A percentile compares a stretch with the other conserved stretches of the same genome.
These are phyloP conservation scores for Candida glucosophila DNA, from an alignment of 1,139 yeast species.

Conservation along the genomic window DNA sequence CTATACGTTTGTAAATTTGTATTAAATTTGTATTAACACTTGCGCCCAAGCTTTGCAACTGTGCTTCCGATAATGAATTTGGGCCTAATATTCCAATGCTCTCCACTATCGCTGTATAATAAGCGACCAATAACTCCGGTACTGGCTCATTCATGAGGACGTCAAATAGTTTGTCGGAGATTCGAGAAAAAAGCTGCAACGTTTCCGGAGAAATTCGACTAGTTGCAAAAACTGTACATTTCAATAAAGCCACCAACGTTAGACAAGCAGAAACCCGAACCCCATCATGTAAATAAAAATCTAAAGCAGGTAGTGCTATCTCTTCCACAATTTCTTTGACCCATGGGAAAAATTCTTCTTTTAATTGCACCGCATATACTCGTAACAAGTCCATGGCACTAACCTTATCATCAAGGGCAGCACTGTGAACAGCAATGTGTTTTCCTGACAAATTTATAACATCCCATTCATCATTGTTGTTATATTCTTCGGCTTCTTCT, in stretches of 20 bases:
- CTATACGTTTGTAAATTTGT: conserved; percentile 66
- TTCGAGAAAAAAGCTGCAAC: conserved; percentile 61
- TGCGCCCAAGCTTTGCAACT: conserved; percentile 49
- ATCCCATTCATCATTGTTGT: conserved; percentile 91
- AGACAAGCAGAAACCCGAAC: conserved; percentile 87
- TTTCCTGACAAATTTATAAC: conserved; percentile 87
- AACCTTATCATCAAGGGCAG: conserved; percentile 85
- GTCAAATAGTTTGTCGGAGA: conserved; percentile 59
- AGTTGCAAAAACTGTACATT: conserved; percentile 59
- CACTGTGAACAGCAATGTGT: conserved; percentile 90
- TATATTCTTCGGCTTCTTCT: conserved; percentile 75
- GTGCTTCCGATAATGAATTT: conserved; percentile 46
- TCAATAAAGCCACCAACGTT: conserved; percentile 69
- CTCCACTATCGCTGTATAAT: conserved; percentile 65
- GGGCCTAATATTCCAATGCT: conserved; percentile 63
- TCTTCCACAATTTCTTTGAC: conserved; percentile 72
- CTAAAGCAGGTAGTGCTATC: conserved; percentile 80
- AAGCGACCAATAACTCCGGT: conserved; percentile 72
- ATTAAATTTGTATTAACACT: conserved; percentile 55
- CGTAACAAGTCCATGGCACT: conserved; percentile 83
- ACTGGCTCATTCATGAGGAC: conserved; percentile 74
- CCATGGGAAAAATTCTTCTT: conserved; percentile 76
- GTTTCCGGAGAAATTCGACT: conserved; percentile 51
- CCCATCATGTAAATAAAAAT: conserved; percentile 88
- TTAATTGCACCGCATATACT: conserved; percentile 80